These are phyloP conservation scores for Trametes hirsuta DNA, from an alignment of 1,284 basidiomycete species.

Conservation along the genomic window DNA sequence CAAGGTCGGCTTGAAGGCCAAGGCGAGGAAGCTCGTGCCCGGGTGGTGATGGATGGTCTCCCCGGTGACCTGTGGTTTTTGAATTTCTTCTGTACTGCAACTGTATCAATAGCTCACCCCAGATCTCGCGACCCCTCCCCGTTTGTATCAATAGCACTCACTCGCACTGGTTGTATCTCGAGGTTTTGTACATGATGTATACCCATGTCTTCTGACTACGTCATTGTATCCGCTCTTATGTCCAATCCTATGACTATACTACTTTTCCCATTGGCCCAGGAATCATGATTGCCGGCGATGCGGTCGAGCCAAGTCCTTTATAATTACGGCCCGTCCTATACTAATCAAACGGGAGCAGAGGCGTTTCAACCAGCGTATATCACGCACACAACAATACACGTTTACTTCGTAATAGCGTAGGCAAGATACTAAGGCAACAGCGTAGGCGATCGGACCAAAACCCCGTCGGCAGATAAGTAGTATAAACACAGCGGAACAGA, in stretches of 20 bases:
- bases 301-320: too few relatives aligned
- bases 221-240: background rate
- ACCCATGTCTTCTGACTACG: background rate
- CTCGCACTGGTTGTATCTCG: background rate
- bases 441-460: background rate
- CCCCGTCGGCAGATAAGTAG: background rate
- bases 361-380: background rate
- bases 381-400: background rate
- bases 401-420: background rate
- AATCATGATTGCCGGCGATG: too few relatives aligned
- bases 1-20: background rate
- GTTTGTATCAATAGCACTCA: conserved; percentile 10
- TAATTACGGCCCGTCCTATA: background rate
- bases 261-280: too few relatives aligned
- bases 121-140: background rate
- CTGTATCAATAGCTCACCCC: conserved; percentile 17
- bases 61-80: background rate
- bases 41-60: conserved; percentile 1
- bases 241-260: too few relatives aligned
- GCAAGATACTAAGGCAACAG: background rate
- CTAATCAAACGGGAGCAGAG: background rate
- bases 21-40: background rate
- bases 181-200: conserved; percentile 5
- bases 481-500: conserved; percentile 2
- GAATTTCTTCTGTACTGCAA: background rate